Evolutionary conservation across 331 rosid genomes (phyloP).

Genomic region (Prunus yedoensis): DNA sequence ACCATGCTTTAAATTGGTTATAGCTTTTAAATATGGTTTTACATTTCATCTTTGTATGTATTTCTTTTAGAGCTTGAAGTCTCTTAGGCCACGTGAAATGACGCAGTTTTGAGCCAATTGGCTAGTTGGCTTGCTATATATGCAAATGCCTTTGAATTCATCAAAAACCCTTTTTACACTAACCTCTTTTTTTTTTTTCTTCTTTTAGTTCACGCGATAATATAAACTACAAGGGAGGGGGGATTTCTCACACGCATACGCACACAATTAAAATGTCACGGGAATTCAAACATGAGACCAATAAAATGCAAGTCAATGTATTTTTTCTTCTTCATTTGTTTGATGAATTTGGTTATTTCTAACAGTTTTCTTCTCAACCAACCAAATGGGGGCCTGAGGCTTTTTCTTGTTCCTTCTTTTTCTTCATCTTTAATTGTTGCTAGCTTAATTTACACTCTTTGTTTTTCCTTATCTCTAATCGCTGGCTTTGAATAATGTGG

Average conservation of each 20-base stretch:
- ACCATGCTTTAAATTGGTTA: conserved; percentile 7
- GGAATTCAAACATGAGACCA: too few species aligned
- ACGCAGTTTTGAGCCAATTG: background rate
- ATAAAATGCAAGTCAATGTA: too few species aligned
- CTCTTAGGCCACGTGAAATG: background rate
- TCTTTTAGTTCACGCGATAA: background rate
- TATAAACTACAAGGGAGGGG: too few species aligned
- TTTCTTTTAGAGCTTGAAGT: background rate
- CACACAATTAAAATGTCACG: too few species aligned
- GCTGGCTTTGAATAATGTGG: background rate
- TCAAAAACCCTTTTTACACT: background rate
- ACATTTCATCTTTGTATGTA: background rate
- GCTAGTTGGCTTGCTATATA: background rate
- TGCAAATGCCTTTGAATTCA: background rate
- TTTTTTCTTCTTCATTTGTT: background rate
- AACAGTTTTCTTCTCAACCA: background rate
- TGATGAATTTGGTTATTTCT: background rate
- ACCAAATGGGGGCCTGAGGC: background rate
- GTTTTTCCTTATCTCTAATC: background rate
- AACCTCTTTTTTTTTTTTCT: background rate
- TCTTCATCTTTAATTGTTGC: background rate
- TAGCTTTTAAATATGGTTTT: background rate
- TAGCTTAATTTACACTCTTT: background rate
- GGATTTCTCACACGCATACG: too few species aligned
- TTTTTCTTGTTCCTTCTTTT: background rate